Evolutionary conservation across 1,284 basidiomycete genomes (phyloP).

Genomic region (Apiotrichum gracile): DNA sequence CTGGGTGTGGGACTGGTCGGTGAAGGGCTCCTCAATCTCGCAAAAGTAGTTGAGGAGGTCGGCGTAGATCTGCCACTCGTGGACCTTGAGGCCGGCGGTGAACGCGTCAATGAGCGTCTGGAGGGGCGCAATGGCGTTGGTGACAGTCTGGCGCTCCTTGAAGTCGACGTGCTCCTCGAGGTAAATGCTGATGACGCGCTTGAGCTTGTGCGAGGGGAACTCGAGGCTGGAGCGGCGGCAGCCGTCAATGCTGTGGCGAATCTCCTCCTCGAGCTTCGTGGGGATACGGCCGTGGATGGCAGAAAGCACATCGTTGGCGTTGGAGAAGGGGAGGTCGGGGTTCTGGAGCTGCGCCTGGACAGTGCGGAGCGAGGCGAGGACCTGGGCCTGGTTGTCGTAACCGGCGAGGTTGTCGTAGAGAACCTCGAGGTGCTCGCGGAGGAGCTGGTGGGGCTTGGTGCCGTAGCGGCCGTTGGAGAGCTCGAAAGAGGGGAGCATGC

Average conservation of each 20-base stretch:
- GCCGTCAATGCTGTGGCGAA: slow-evolving; percentile 72
- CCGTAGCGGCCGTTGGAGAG: slow-evolving; percentile 74
- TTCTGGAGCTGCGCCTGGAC: slow-evolving; percentile 53
- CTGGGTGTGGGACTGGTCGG: slow-evolving; percentile 67
- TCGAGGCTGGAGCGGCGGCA: slow-evolving; percentile 68
- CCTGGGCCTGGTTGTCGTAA: slow-evolving; percentile 72
- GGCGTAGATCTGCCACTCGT: slow-evolving; percentile 60
- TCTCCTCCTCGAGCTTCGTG: slow-evolving; percentile 76
- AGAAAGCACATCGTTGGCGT: slow-evolving; percentile 77
- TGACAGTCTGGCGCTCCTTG: slow-evolving; percentile 72
- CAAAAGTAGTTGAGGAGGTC: slow-evolving; percentile 45
- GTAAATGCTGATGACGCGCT: slow-evolving; percentile 64
- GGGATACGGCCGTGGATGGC: slow-evolving; percentile 92
- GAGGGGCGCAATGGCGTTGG: slow-evolving; percentile 64
- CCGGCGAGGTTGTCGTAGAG: slow-evolving; percentile 91
- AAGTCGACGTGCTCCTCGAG: slow-evolving; percentile 72
- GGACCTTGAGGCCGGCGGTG: slow-evolving; percentile 73
- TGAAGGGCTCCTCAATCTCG: slow-evolving; percentile 85
- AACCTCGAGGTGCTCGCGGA: slow-evolving; percentile 67
- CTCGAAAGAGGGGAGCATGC: slow-evolving; percentile 80
- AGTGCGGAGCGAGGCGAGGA: slow-evolving; percentile 38
- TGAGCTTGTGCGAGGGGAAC: slow-evolving; percentile 66
- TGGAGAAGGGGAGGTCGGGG: slow-evolving; percentile 82
- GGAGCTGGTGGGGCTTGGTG: slow-evolving; percentile 84
- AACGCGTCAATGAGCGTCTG: slow-evolving; percentile 77